Conservation (phyloP, 176 grass and related monocot species). For the Musa schizocarpa region DNA sequence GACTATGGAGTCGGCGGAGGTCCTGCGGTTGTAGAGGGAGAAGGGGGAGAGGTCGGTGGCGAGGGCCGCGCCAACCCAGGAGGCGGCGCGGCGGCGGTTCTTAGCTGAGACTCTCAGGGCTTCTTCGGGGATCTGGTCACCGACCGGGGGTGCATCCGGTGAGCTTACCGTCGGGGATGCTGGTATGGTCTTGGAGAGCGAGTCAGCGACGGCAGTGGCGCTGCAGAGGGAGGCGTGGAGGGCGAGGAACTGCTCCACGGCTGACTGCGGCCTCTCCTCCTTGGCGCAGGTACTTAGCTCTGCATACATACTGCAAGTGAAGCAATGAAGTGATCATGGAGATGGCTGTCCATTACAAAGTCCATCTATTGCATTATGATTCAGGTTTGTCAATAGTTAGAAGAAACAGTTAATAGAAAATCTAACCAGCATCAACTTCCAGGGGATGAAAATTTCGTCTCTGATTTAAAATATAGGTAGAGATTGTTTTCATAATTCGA, state of each 20-base stretch:
- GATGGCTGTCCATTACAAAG: not conserved
- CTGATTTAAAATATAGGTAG: no score
- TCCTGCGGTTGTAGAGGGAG: slow-evolving; percentile 32
- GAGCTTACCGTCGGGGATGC: not conserved
- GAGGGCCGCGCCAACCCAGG: slow-evolving; percentile 37
- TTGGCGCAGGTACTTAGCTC: slow-evolving; percentile 18
- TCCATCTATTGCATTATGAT: no score
- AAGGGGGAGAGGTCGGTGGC: slow-evolving; percentile 30
- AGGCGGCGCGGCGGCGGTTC: slow-evolving; percentile 23
- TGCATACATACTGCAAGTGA: slow-evolving; percentile 26
- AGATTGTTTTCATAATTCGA: no score
- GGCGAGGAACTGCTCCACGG: slow-evolving; percentile 37
- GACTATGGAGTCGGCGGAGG: not conserved
- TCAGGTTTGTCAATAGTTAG: no score
- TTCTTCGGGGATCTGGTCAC: slow-evolving; percentile 21
- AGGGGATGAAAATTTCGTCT: no score
- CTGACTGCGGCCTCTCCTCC: slow-evolving; percentile 31
- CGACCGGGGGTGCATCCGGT: not conserved
- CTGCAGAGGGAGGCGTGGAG: slow-evolving; percentile 23
- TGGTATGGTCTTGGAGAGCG: slow-evolving; percentile 22
- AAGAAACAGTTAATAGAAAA: no score
- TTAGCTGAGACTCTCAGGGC: slow-evolving; percentile 21
- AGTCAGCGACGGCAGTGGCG: slow-evolving; percentile 22
- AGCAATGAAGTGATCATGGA: not conserved
- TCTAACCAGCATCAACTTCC: no score